Conservation (phyloP, 2,329 filamentous ascomycete genomes). For the Aspergillus quadrilineatus region DNA sequence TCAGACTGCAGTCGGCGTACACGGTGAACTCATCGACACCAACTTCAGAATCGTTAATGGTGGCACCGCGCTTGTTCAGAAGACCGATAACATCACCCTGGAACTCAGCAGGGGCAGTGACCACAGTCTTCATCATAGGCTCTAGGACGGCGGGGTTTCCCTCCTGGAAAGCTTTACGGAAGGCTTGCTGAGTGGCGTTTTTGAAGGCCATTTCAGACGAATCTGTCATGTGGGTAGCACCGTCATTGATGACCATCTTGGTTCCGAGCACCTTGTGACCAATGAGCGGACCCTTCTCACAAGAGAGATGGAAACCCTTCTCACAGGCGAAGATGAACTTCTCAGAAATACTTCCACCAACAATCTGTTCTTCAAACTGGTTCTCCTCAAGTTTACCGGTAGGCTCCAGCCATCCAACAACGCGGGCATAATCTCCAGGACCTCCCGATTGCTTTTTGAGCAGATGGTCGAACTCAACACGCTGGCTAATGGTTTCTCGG, state of each 20-base stretch:
- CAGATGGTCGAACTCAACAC: slow-evolving; percentile 84
- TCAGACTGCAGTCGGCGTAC: slow-evolving; percentile 86
- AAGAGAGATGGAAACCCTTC: slow-evolving; percentile 85
- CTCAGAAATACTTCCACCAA: slow-evolving; percentile 87
- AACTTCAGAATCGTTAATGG: slow-evolving; percentile 93
- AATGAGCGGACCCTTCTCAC: slow-evolving; percentile 82
- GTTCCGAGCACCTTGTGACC: slow-evolving; percentile 90
- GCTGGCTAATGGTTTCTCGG: slow-evolving; percentile 83
- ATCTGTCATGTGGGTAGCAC: slow-evolving; percentile 95
- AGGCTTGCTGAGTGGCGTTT: slow-evolving; percentile 90
- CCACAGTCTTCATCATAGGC: slow-evolving; percentile 96
- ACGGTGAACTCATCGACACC: slow-evolving; percentile 92
- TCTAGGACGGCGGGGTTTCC: slow-evolving; percentile 84
- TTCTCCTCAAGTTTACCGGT: slow-evolving; percentile 71
- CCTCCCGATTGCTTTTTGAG: slow-evolving; percentile 95
- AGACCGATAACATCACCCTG: slow-evolving; percentile 93
- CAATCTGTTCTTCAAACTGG: slow-evolving; percentile 80
- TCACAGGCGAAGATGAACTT: slow-evolving; percentile 94
- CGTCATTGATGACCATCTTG: slow-evolving; percentile 90
- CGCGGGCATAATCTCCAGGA: slow-evolving; percentile 91
- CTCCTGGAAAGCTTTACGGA: slow-evolving; percentile 85
- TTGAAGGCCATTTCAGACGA: slow-evolving; percentile 97
- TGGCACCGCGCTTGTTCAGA: slow-evolving; percentile 93
- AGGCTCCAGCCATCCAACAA: slow-evolving; percentile 88
- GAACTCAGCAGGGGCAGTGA: slow-evolving; percentile 95